Evolutionary conservation across 2,329 filamentous ascomycete genomes (phyloP).

Genomic region (Podosphaera fusca): DNA sequence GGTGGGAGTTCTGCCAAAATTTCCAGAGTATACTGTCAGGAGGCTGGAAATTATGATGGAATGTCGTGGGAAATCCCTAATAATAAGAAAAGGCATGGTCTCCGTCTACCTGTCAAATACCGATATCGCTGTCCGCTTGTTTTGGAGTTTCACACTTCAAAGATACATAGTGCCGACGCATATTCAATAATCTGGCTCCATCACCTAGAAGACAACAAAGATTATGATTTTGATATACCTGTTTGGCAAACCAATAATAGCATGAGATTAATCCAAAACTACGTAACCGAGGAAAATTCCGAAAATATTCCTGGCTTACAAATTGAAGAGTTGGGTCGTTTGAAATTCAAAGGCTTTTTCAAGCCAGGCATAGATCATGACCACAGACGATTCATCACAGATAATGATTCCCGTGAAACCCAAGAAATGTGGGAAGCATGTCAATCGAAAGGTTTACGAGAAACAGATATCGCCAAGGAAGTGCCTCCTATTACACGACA

Average conservation of each 20-base stretch:
- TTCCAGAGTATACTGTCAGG: constrained; percentile 36
- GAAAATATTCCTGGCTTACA: constrained; percentile 47
- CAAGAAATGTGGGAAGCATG: constrained; percentile 92
- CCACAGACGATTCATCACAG: constrained; percentile 60
- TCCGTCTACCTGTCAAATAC: constrained; percentile 70
- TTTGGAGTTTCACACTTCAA: constrained; percentile 55
- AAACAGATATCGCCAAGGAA: constrained; percentile 45
- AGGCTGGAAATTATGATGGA: constrained; percentile 32
- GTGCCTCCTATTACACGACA: constrained; percentile 49
- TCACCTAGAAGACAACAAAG: constrained; percentile 60
- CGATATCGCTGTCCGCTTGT: constrained; percentile 78
- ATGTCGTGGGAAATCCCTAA: constrained; percentile 34
- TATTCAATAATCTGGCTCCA: constrained; percentile 73
- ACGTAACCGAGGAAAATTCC: constrained; percentile 62
- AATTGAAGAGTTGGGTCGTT: constrained; percentile 55
- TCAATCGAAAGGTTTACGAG: constrained; percentile 62
- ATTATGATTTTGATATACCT: constrained; percentile 59
- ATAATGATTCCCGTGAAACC: constrained; percentile 78
- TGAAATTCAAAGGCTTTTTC: constrained; percentile 63
- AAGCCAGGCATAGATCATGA: constrained; percentile 76
- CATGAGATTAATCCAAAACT: constrained; percentile 67
- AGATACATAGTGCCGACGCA: constrained; percentile 46
- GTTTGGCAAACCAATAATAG: constrained; percentile 67
- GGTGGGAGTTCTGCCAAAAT: constrained; percentile 61
- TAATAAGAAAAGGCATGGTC: constrained; percentile 22